Conservation (phyloP, 805 yeast genomes). For the Diddensiella caesifluorescens region DNA sequence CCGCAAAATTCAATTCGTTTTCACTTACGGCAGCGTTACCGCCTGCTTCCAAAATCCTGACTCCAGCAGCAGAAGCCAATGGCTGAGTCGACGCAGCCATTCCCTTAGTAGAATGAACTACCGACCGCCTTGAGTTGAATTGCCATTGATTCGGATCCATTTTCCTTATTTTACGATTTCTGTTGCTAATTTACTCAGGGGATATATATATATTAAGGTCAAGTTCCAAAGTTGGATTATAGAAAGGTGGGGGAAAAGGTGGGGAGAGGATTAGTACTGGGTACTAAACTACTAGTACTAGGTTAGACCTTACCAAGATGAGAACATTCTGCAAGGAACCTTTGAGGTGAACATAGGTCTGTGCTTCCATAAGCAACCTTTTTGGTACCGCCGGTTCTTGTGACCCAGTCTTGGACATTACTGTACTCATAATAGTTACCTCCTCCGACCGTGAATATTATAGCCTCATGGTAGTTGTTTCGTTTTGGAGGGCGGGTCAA, state of each 20-base stretch:
- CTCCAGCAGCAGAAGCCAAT: slow-evolving; percentile 68
- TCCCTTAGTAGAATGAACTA: slow-evolving; percentile 67
- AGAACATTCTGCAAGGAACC: slow-evolving; percentile 31
- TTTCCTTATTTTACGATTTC: too few species aligned
- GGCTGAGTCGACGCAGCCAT: slow-evolving; percentile 75
- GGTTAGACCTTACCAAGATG: slow-evolving; percentile 23
- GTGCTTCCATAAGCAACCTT: slow-evolving; percentile 84
- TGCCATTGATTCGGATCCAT: slow-evolving; percentile 4
- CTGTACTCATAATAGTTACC: slow-evolving; percentile 94
- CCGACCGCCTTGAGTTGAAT: slow-evolving; percentile 56
- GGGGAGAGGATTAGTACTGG: too few species aligned
- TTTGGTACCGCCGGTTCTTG: slow-evolving; percentile 37
- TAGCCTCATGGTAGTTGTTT: slow-evolving; percentile 69
- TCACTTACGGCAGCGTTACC: slow-evolving; percentile 50
- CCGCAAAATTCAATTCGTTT: slow-evolving; percentile 30
- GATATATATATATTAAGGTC: too few species aligned
- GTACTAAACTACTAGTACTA: too few species aligned
- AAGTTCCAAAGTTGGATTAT: too few species aligned
- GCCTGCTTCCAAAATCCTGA: slow-evolving; percentile 58
- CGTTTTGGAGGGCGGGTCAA: slow-evolving; percentile 85
- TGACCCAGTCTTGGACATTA: slow-evolving; percentile 85
- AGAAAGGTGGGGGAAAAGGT: too few species aligned
- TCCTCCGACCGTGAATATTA: slow-evolving; percentile 94
- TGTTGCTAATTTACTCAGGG: too few species aligned
- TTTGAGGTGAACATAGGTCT: slow-evolving; percentile 41